Evolutionary conservation across 169 alveolate genomes (phyloP).

Genomic region (Eimeria acervulina): DNA sequence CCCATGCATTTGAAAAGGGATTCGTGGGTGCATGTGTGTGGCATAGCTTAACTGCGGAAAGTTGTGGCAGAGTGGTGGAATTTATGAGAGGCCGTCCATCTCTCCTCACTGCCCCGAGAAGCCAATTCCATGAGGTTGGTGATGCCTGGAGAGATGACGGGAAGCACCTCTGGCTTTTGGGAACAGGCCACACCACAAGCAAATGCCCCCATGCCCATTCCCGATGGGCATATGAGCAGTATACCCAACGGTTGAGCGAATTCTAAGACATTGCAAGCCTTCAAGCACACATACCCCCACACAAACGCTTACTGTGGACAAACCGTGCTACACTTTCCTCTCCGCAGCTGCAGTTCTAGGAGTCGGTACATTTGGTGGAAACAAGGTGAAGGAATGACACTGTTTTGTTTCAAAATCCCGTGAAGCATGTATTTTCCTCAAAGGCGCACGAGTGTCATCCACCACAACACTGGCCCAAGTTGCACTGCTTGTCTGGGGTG

Average conservation of each 20-base stretch:
- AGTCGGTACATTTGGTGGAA: background rate
- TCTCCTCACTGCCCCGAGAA: background rate
- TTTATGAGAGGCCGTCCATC: background rate
- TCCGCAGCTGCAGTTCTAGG: background rate
- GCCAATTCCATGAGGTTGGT: background rate
- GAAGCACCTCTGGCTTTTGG: background rate
- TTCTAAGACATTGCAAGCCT: background rate
- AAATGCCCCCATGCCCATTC: background rate
- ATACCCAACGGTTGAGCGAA: background rate
- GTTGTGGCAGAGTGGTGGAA: background rate
- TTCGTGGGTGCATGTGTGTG: background rate
- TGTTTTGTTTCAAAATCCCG: background rate
- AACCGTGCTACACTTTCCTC: background rate
- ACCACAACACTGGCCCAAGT: background rate
- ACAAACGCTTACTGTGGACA: background rate
- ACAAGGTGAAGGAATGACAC: background rate
- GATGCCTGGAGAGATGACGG: background rate
- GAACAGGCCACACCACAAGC: background rate
- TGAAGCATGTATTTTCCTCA: background rate
- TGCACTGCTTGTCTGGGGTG: background rate
- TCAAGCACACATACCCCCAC: background rate
- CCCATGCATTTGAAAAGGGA: background rate
- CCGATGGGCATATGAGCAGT: background rate
- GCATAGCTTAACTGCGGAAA: background rate
- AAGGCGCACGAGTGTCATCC: background rate